Evolutionary conservation across 129 eudicot genomes (phyloP).

Genomic region (Chrysanthemum lavandulifolium): DNA sequence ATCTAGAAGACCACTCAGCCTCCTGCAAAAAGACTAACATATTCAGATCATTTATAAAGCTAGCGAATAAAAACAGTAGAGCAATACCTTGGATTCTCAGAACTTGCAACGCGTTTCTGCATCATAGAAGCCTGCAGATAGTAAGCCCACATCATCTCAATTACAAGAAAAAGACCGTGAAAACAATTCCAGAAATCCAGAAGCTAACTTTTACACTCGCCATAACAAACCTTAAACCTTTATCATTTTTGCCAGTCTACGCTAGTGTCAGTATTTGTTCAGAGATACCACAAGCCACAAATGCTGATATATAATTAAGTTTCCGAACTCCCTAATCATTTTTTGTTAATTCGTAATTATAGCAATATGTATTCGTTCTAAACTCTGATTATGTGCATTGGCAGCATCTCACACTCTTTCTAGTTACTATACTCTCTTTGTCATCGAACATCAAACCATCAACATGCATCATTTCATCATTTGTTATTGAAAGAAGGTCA

Average conservation of each 20-base stretch:
- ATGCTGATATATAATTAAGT: background rate
- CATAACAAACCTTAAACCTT: background rate
- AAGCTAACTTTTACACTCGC: background rate
- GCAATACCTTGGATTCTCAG: constrained; percentile 87
- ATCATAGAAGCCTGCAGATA: constrained; percentile 80
- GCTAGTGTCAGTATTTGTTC: background rate
- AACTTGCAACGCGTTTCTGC: constrained; percentile 77
- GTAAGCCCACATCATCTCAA: background rate
- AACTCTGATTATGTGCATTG: too few species aligned
- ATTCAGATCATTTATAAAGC: background rate
- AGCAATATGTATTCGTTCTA: background rate
- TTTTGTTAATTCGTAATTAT: too few species aligned
- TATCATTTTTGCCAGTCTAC: background rate
- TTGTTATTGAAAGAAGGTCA: background rate
- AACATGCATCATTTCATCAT: background rate
- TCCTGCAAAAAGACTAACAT: background rate
- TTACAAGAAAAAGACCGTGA: background rate
- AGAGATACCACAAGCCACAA: background rate
- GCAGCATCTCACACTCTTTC: background rate
- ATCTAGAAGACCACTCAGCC: constrained; percentile 4
- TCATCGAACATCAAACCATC: background rate
- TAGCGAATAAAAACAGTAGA: background rate
- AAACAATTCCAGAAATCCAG: background rate
- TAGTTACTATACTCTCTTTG: background rate
- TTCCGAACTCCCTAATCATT: too few species aligned